Base-by-base conservation (phyloP, 768 basidiomycete genomes). In the Pleurotus tuber-regium region DNA sequence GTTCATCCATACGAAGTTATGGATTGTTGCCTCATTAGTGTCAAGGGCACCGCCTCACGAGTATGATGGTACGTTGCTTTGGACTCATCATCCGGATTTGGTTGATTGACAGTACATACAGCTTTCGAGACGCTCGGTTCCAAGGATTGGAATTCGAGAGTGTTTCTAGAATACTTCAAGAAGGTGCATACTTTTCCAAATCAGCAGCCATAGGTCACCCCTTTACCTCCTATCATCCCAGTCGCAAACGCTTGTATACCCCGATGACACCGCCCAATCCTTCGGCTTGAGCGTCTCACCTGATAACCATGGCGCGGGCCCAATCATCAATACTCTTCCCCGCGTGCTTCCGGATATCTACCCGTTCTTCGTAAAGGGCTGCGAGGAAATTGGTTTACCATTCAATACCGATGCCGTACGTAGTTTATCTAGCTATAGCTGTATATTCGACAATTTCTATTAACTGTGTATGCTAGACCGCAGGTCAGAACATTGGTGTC, bases 401-500 rank as follows among this genome's bases (percentile, higher is more conserved):
- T 18, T 31, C 29, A 48, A 48, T 25, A 24, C 7, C 4, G 8
- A 31, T 36, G 21, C 46, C 4, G 46, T 48, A 9, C 14, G 46
- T 19, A n/a, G 1, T 48, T 4, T 33, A 21, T 2, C 11, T 9
- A 48, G 46, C 24, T 33, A 3, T 4, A 19, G n/a, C 25, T 42
- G 38, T 19, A 19, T 21, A 6, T 42, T 19, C 10, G 8, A 19
- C 26, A 7, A 6, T 23, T 10, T 19, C 9, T 21, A 9, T 24
- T 16, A 2, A 11, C 9, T 25, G 16, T 21, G 7, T 7, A 16
- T 21, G 16, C 4, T 31, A 63, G 62, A n/a, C 21, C 9, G 52
- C 50, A 11, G 61, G 61, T 8, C 43, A 57, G 40, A 57, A 62
- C 31, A 30, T 53, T n/a, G 62, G 62, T 3, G 39, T 51, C 8